phyloP scores from a whole-genome alignment of 257 asterid genomes.

The Ballota nigra region DNA sequence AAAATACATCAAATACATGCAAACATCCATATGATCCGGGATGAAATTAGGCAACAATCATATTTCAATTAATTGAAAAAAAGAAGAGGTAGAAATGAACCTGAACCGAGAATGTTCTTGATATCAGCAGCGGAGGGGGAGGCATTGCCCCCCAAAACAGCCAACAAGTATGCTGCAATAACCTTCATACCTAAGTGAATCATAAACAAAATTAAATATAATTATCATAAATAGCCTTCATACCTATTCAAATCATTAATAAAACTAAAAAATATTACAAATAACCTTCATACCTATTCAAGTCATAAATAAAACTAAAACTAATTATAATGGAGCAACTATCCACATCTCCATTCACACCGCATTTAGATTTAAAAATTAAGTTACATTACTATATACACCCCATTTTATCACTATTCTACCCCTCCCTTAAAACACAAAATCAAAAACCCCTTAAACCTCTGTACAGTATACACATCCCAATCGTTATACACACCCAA shows the following conservation, averaged over 20 bases:
- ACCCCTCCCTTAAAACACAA: no score
- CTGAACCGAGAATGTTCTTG: constrained; percentile 39
- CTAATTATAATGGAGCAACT: no score
- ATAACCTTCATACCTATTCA: not conserved
- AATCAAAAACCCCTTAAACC: no score
- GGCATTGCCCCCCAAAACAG: constrained; percentile 55
- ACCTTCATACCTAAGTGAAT: constrained; percentile 40
- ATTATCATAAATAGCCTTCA: not conserved
- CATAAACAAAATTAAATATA: not conserved
- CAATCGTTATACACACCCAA: no score
- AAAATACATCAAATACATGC: not conserved
- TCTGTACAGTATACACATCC: no score
- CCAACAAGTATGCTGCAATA: constrained; percentile 52
- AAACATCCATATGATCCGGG: not conserved
- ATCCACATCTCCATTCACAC: no score
- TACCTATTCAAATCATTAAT: no score
- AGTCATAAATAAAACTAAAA: no score
- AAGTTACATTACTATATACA: no score
- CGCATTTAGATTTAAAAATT: no score
- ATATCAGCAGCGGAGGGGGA: constrained; percentile 43
- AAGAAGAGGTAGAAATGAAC: constrained; percentile 17
- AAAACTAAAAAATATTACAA: no score
- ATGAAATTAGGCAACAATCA: not conserved
- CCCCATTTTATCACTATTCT: no score
- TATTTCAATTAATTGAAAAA: not conserved